Evolutionary conservation across 345 rosid genomes (phyloP).

Genomic region (Kernera saxatilis): DNA sequence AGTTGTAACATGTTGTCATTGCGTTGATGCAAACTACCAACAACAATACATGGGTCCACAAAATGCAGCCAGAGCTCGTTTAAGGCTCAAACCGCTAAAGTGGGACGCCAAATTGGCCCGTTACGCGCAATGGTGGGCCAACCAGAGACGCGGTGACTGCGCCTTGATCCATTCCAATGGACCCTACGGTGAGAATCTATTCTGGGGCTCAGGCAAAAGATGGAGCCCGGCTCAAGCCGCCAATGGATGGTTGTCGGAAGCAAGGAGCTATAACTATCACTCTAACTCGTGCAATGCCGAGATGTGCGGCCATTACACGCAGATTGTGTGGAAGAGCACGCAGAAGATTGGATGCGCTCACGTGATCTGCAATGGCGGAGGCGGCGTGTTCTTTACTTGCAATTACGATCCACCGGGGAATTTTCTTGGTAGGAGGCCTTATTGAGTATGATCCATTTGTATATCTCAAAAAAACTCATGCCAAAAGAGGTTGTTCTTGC

Average conservation of each 20-base stretch:
- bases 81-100: slow-evolving; percentile 43
- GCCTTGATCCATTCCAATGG: slow-evolving; percentile 70
- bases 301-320: slow-evolving; percentile 89
- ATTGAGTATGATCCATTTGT: slow-evolving; percentile 36
- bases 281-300: slow-evolving; percentile 47
- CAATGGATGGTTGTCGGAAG: slow-evolving; percentile 62
- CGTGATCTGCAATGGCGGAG: slow-evolving; percentile 39
- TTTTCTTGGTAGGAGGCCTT: slow-evolving; percentile 65
- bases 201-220: slow-evolving; percentile 79
- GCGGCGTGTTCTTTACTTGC: slow-evolving; percentile 69
- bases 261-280: slow-evolving; percentile 43
- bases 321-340: slow-evolving; percentile 66
- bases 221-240: slow-evolving; percentile 80
- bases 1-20: slow-evolving; percentile 7
- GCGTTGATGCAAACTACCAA: slow-evolving; percentile 18
- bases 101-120: slow-evolving; percentile 54
- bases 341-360: slow-evolving; percentile 67
- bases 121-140: slow-evolving; percentile 61
- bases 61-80: slow-evolving; percentile 51
- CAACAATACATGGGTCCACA: slow-evolving; percentile 61
- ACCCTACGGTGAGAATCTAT: slow-evolving; percentile 85
- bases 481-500: slow-evolving; percentile 9
- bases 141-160: slow-evolving; percentile 62
- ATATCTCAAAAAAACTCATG: background rate
- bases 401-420: slow-evolving; percentile 94